phyloP scores from a whole-genome alignment of 257 asterid genomes.

The Rhazya stricta region DNA sequence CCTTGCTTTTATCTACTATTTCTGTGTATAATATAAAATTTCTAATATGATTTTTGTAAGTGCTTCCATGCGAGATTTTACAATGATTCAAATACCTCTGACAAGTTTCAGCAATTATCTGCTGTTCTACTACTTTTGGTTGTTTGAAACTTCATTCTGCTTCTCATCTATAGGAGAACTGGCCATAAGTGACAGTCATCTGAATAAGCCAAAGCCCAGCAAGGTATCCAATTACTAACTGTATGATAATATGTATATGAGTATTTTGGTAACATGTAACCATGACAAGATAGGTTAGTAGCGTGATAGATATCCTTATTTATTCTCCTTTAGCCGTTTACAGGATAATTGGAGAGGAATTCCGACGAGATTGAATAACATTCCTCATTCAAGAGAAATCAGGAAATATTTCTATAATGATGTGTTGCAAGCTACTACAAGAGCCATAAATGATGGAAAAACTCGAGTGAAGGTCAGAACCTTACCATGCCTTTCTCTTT shows the following conservation, averaged over 20 bases:
- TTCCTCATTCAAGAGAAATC: constrained; percentile 97
- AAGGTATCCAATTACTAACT: constrained; percentile 39
- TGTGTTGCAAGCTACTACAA: constrained; percentile 74
- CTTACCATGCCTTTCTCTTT: constrained; percentile 11
- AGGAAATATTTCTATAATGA: constrained; percentile 82
- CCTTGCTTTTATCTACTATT: not conserved
- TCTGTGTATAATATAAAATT: not conserved
- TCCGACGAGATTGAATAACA: constrained; percentile 86
- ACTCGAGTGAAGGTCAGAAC: constrained; percentile 67
- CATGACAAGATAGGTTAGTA: constrained; percentile 7
- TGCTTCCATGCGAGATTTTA: too few species aligned
- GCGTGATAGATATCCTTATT: constrained; percentile 12
- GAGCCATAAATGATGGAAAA: constrained; percentile 79
- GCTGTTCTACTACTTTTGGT: constrained; percentile 18
- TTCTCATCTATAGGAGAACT: constrained; percentile 35
- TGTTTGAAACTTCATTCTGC: constrained; percentile 23
- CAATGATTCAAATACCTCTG: not conserved
- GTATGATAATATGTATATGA: not conserved
- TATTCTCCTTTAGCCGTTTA: constrained; percentile 27
- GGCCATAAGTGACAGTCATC: constrained; percentile 27
- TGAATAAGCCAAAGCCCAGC: constrained; percentile 29
- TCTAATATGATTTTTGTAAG: not conserved
- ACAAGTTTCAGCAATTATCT: not conserved
- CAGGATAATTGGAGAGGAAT: constrained; percentile 90
- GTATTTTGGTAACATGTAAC: not conserved